A percentile compares a stretch with the other conserved stretches of the same genome.
These are phyloP conservation scores for Botrytis galanthina DNA, from an alignment of 2,329 filamentous ascomycete species.

Conservation along the genomic window DNA sequence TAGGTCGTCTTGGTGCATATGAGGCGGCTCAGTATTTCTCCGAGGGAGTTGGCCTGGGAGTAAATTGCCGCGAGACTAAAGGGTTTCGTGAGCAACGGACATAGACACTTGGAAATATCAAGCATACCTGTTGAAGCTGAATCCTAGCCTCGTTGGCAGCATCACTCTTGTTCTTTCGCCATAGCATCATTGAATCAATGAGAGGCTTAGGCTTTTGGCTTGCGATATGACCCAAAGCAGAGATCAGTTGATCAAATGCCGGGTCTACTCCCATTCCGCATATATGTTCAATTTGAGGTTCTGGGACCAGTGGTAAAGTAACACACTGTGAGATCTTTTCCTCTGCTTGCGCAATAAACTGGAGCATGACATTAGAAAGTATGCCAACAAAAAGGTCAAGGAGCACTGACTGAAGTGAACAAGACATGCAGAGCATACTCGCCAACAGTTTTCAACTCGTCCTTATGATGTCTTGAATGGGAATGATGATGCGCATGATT, in stretches of 20 bases:
- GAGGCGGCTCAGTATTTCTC: conserved; percentile 69
- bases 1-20: conserved; percentile 28
- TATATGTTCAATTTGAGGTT: conserved; percentile 81
- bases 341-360: conserved; percentile 95
- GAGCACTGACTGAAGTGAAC: conserved; percentile 74
- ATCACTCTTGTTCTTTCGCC: conserved; percentile 95
- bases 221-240: conserved; percentile 89
- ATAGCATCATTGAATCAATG: conserved; percentile 97
- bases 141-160: conserved; percentile 68
- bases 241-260: conserved; percentile 90
- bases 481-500: conserved; percentile 70
- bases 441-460: conserved; percentile 88
- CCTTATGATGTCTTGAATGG: conserved; percentile 60
- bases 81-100: conserved; percentile 13
- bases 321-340: conserved; percentile 91
- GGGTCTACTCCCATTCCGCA: conserved; percentile 88
- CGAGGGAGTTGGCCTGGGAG: conserved; percentile 49
- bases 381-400: conserved; percentile 13
- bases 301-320: conserved; percentile 72
- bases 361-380: conserved; percentile 35
- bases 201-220: conserved; percentile 90
- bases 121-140: conserved; percentile 52
- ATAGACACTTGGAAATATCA: not conserved
- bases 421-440: conserved; percentile 96
- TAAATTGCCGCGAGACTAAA: conserved; percentile 29